phyloP scores from a whole-genome alignment of 2,329 filamentous ascomycete species.

The Sarocladium oryzae region DNA sequence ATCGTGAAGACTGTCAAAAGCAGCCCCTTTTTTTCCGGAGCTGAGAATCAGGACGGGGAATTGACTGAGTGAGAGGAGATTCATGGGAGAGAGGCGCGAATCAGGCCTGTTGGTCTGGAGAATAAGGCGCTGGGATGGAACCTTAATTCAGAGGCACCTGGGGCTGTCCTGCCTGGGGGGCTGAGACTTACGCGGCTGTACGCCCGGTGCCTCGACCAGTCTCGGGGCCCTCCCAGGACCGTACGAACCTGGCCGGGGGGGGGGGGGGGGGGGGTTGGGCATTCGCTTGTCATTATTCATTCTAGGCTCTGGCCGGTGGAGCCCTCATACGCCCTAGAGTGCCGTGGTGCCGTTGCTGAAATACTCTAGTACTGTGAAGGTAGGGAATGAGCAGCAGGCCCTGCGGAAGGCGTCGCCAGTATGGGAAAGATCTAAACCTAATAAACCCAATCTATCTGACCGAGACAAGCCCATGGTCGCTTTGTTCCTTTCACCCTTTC shows the following conservation, averaged over 20 bases:
- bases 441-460: background rate
- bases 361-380: background rate
- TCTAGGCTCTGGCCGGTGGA: background rate
- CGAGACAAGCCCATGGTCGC: background rate
- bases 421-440: background rate
- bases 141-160: background rate
- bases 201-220: background rate
- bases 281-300: background rate
- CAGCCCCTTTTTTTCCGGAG: background rate
- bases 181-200: background rate
- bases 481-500: no score
- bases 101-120: no score
- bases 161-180: background rate
- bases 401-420: background rate
- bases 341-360: background rate
- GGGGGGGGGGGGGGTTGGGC: no score
- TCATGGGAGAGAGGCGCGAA: background rate
- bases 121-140: background rate
- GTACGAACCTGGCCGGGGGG: no score
- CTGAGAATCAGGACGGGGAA: background rate
- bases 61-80: background rate
- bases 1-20: background rate
- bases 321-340: background rate
- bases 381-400: background rate
- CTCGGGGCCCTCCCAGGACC: background rate